A percentile compares a stretch with the other conserved stretches of the same genome.
These are phyloP conservation scores for Fraxinus ornus DNA, from an alignment of 305 asterid species.

Conservation along the genomic window DNA sequence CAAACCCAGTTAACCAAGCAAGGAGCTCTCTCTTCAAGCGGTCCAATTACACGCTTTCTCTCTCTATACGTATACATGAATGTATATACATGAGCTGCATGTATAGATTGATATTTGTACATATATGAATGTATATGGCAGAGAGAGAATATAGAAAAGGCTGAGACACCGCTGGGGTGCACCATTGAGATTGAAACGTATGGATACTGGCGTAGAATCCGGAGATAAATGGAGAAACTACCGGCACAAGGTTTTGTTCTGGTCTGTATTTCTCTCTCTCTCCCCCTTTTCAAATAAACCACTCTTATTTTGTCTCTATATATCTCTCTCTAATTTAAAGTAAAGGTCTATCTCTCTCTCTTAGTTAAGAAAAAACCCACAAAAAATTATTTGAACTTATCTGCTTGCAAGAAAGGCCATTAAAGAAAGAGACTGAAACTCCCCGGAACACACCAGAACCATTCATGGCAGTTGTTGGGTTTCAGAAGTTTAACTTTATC, in stretches of 20 bases:
- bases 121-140: neutral
- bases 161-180: constrained; percentile 45
- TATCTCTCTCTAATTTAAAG: neutral
- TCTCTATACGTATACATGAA: constrained; percentile 1
- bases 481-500: constrained; percentile 17
- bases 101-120: neutral
- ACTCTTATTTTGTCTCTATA: neutral
- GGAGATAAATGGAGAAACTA: constrained; percentile 50
- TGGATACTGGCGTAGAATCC: constrained; percentile 59
- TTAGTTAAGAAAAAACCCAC: constrained; percentile 31
- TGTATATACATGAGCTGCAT: neutral
- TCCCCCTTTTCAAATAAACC: constrained; percentile 2
- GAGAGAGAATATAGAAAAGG: constrained; percentile 43
- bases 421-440: constrained; percentile 15
- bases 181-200: constrained; percentile 62
- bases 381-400: constrained; percentile 46
- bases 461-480: constrained; percentile 43
- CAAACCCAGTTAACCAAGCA: constrained; percentile 29
- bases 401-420: constrained; percentile 30
- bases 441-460: constrained; percentile 28
- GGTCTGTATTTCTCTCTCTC: constrained; percentile 7
- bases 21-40: constrained; percentile 23
- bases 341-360: neutral
- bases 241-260: constrained; percentile 53
- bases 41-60: constrained; percentile 30